Base-by-base conservation (phyloP, 345 rosid species). In the Hibiscus tridactylites region DNA sequence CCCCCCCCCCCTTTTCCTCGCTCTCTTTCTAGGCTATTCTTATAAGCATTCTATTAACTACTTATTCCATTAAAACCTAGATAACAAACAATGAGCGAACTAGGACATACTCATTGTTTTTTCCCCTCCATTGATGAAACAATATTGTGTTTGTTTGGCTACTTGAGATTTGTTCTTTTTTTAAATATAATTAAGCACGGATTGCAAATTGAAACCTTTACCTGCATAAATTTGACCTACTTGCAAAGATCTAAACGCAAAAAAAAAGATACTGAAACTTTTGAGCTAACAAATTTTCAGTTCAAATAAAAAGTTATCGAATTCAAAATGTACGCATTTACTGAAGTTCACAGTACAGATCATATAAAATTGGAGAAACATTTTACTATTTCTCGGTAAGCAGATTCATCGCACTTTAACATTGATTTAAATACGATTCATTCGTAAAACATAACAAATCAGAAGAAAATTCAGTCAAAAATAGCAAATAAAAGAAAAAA, bases 51-150 rank as follows among this genome's bases (percentile, higher is more conserved):
- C 26, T n/a, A 9, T 11, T 44, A 65, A 64, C 33, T 42, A 42
- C 31, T 64, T 39, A 39, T 44, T 46, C 70, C 70, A 65, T 44
- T 24, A 65, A 64, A 44, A 65, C 53, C n/a, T 19, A 65, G 12
- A 46, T 52, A 65, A 65, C n/a, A 10, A 65, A 2, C 28, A 65
- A 60, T 12, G 3, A 28, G 15, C 29, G 3, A 64, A 39, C 29
- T 19, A 8, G 11, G 68, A 37, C 28, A 63, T 63, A 2, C 37
- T 37, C 49, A 37, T 3, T 63, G 15, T 12, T 37, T 33, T 16
- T 11, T 7, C 62, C 28, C 61, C 33, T 37, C 42, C 46, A 42
- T 9, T 42, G 46, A 58, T 58, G 12, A 58, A 58, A 58, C 62
- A 58, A 58, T 0, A 56, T 24, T 26, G 21, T 42, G 46, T 9